Base-by-base conservation (phyloP, 805 yeast genomes). In the Osmozyma mogii region DNA sequence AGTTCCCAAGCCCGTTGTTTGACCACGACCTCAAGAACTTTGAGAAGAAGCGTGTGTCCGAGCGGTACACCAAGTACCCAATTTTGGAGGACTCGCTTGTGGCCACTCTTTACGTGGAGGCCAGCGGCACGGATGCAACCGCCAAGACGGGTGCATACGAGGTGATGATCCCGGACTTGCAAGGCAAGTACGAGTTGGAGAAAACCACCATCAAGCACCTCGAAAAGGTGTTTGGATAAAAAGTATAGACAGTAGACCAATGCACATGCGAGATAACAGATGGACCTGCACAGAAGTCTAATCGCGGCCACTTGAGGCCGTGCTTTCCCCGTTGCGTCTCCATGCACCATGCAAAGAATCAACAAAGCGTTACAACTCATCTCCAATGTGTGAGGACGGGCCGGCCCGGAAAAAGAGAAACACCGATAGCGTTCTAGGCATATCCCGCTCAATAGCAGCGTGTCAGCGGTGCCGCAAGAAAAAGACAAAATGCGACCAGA, bases 391-490 rank as follows among this genome's bases (percentile, higher is more conserved):
- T n/a, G n/a, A n/a, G n/a, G n/a, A n/a, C n/a, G n/a, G n/a, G n/a
- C n/a, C n/a, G n/a, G n/a, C n/a, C n/a, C n/a, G n/a, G n/a, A n/a
- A n/a, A n/a, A n/a, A n/a, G n/a, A n/a, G n/a, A n/a, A n/a, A n/a
- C n/a, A n/a, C n/a, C n/a, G n/a, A n/a, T n/a, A n/a, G n/a, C n/a
- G n/a, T n/a, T n/a, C 26, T 63, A 11, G 70, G 72, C 4, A 63
- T 75, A 13, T 66, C 84, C 3, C 58, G 87, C 30, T 65, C 84
- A 0, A 77, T 81, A n/a, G 71, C 84, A 0, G 94, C 95, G 1
- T 87, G 96, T 49, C 81, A 80, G 44, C 59, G 95, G 32, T 87
- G 96, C 45, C 70, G 95, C 11, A 49, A 54, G 31, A 73, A 78
- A 41, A 80, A 80, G 47, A 67, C 75, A 32, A 68, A 68, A 41